Conservation (phyloP, 345 rosid genomes). For the Cardamine chenopodiifolia region DNA sequence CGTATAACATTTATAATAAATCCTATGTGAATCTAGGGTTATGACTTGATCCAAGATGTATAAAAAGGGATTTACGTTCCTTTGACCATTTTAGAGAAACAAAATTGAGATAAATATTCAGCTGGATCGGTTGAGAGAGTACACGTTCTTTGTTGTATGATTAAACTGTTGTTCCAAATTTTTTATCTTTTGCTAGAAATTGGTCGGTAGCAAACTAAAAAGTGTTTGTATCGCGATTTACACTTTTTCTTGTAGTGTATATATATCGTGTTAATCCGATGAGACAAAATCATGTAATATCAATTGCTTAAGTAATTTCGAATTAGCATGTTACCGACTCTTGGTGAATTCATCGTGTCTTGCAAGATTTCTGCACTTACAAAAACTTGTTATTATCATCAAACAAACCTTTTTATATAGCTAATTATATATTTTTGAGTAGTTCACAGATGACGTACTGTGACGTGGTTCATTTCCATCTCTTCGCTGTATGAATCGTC, state of each 20-base stretch:
- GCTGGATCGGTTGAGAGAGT: too few species aligned
- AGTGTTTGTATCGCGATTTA: too few species aligned
- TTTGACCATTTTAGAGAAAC: not conserved
- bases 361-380: not conserved
- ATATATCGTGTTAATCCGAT: not conserved
- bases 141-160: not conserved
- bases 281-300: not conserved
- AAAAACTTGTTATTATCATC: not conserved
- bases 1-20: not conserved
- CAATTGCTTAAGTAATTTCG: not conserved
- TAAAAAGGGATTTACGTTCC: not conserved
- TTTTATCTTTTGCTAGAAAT: not conserved
- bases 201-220: not conserved
- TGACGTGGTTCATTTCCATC: slow-evolving; percentile 7
- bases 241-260: too few species aligned
- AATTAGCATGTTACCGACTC: not conserved
- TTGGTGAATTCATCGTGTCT: not conserved
- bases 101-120: not conserved
- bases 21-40: not conserved
- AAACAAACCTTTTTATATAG: too few species aligned
- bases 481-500: slow-evolving; percentile 7
- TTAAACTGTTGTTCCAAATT: not conserved
- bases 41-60: not conserved
- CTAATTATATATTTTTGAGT: not conserved
- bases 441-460: not conserved